Percentiles rank a stretch among this genome's conserved stretches.
These are phyloP conservation scores for Asterophora parasitica DNA, from an alignment of 768 basidiomycete genomes.

Conservation along the genomic window DNA sequence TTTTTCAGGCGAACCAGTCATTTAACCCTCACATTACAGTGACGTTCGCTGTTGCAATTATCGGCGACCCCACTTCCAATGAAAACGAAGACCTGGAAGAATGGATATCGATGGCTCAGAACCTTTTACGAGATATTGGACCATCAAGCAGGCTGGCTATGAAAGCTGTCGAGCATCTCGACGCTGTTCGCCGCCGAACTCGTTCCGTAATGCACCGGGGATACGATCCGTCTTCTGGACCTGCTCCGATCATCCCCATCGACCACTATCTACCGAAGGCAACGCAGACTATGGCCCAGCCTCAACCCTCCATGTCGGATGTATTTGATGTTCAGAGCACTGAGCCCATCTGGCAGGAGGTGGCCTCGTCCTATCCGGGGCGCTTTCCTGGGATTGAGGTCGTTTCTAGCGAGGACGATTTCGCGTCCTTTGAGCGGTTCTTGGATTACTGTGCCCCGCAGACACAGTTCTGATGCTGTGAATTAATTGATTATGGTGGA, in stretches of 20 bases:
- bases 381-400: constrained; percentile 9
- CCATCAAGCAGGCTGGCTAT: not conserved
- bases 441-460: constrained; percentile 2
- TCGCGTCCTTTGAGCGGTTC: not conserved
- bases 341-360: constrained; percentile 6
- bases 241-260: not conserved
- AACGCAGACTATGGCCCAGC: constrained; percentile 7
- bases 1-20: too few relatives aligned
- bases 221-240: not conserved
- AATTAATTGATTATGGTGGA: too few relatives aligned
- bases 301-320: constrained; percentile 8
- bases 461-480: not conserved
- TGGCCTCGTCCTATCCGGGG: not conserved
- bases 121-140: constrained; percentile 7
- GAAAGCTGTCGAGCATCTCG: not conserved
- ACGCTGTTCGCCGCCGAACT: constrained; percentile 1
- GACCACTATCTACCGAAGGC: constrained; percentile 6
- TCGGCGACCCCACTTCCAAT: constrained; percentile 2
- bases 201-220: not conserved
- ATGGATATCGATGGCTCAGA: constrained; percentile 7
- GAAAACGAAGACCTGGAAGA: constrained; percentile 8
- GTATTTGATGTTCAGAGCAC: constrained; percentile 2
- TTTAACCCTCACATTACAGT: not conserved
- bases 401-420: not conserved
- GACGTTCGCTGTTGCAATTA: constrained; percentile 5